phyloP scores from a whole-genome alignment of 1,284 basidiomycete species.

The Moesziomyces antarcticus region DNA sequence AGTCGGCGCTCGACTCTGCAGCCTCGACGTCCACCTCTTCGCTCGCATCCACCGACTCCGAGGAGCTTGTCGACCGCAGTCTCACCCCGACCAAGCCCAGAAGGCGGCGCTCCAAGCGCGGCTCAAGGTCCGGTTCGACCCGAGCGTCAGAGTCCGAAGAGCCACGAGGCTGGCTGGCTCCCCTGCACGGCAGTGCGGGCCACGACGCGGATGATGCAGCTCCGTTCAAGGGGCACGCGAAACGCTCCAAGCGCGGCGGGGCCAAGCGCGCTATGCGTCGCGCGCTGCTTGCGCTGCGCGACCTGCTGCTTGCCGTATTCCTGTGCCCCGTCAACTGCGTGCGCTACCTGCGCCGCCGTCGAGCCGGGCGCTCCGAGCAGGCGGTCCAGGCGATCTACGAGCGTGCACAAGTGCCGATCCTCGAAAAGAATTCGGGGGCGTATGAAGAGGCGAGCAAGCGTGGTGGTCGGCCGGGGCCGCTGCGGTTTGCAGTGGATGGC shows the following conservation, averaged over 20 bases:
- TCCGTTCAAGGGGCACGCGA: not conserved
- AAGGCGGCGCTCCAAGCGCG: constrained; percentile 14
- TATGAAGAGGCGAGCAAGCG: not conserved
- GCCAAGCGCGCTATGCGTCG: constrained; percentile 16
- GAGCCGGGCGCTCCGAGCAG: constrained; percentile 12
- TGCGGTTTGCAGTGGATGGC: constrained; percentile 17
- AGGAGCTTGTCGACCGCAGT: constrained; percentile 21
- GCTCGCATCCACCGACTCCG: constrained; percentile 22
- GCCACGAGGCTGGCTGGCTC: constrained; percentile 9
- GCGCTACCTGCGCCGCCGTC: constrained; percentile 21
- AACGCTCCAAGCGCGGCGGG: constrained; percentile 2
- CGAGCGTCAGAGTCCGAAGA: constrained; percentile 30
- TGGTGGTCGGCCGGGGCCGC: constrained; percentile 9
- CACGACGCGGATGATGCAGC: constrained; percentile 1
- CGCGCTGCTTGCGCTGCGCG: constrained; percentile 26
- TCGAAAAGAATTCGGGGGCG: constrained; percentile 20
- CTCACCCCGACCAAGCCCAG: constrained; percentile 20
- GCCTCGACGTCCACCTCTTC: constrained; percentile 28
- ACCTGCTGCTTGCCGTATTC: constrained; percentile 25
- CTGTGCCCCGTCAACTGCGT: constrained; percentile 36
- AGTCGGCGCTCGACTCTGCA: constrained; percentile 1
- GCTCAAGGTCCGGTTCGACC: constrained; percentile 10
- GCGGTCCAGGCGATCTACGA: constrained; percentile 28
- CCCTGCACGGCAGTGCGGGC: constrained; percentile 7
- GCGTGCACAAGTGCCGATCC: constrained; percentile 27